Percentiles rank a stretch among this genome's conserved stretches.
phyloP scores from a whole-genome alignment of 164 flowering plant genomes.

The Umbellularia californica region DNA sequence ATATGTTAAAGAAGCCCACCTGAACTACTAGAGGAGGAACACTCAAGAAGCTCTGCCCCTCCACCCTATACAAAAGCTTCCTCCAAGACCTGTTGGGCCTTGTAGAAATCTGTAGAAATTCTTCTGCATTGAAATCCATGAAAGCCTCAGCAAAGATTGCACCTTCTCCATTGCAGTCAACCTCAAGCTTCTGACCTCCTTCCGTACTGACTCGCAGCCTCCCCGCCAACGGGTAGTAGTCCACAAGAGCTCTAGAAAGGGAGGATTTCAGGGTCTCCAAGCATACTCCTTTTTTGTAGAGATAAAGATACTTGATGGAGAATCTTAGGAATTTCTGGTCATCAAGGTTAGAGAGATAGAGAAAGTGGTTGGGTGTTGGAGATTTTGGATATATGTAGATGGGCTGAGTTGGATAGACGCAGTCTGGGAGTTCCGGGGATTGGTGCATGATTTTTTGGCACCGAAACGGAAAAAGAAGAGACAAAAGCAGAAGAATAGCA shows the following conservation, averaged over 20 bases:
- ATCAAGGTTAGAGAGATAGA: slow-evolving; percentile 81
- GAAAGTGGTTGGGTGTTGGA: slow-evolving; percentile 61
- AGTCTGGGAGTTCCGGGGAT: slow-evolving; percentile 64
- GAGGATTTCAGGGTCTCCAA: slow-evolving; percentile 42
- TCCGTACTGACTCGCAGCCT: slow-evolving; percentile 40
- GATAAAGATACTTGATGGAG: slow-evolving; percentile 72
- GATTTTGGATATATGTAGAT: slow-evolving; percentile 40
- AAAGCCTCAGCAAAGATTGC: slow-evolving; percentile 79
- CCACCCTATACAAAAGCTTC: slow-evolving; percentile 65
- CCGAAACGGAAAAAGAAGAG: background rate
- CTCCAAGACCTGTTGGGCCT: slow-evolving; percentile 77
- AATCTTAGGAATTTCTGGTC: slow-evolving; percentile 83
- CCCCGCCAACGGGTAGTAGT: slow-evolving; percentile 94
- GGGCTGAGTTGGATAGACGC: slow-evolving; percentile 40
- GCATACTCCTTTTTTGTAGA: slow-evolving; percentile 39
- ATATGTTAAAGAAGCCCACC: slow-evolving; percentile 27
- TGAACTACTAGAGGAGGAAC: slow-evolving; percentile 84
- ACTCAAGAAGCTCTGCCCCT: slow-evolving; percentile 58
- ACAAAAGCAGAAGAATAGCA: slow-evolving; percentile 6
- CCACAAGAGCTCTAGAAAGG: slow-evolving; percentile 58
- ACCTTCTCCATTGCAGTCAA: slow-evolving; percentile 83
- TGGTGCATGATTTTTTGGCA: slow-evolving; percentile 27
- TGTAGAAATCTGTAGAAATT: slow-evolving; percentile 43
- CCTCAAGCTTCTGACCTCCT: slow-evolving; percentile 58
- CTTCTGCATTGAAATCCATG: slow-evolving; percentile 60